phyloP scores from a whole-genome alignment of 352 stramenopile genomes.

The Phytophthora citricola region DNA sequence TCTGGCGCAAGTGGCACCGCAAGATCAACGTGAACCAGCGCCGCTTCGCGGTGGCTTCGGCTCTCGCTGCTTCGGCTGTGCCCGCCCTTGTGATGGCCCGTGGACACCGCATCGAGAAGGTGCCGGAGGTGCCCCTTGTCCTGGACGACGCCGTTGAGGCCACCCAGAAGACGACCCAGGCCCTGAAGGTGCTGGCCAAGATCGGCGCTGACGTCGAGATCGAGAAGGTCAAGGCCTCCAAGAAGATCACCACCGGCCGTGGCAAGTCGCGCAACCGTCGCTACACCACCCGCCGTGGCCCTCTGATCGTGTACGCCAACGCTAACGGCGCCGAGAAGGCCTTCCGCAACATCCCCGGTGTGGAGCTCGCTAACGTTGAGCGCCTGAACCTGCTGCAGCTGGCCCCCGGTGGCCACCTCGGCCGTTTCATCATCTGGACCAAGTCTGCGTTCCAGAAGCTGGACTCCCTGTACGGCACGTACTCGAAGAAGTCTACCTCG shows the following conservation, averaged over 20 bases:
- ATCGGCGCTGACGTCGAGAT: constrained; percentile 96
- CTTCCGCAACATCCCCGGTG: constrained; percentile 98
- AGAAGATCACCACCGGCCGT: constrained; percentile 97
- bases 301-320: constrained; percentile 97
- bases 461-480: constrained; percentile 96
- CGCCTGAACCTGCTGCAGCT: constrained; percentile 98
- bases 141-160: constrained; percentile 93
- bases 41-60: constrained; percentile 97
- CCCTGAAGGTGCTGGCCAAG: constrained; percentile 94
- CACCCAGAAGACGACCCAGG: constrained; percentile 96
- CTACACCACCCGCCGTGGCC: constrained; percentile 95
- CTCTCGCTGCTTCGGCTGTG: constrained; percentile 96
- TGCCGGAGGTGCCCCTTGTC: constrained; percentile 98
- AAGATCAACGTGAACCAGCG: constrained; percentile 99
- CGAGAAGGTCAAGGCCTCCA: constrained; percentile 98
- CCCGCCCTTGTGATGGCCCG: constrained; percentile 98
- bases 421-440: constrained; percentile 99
- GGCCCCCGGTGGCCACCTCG: constrained; percentile 98
- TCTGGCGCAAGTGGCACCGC: constrained; percentile 99
- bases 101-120: constrained; percentile 97
- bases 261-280: constrained; percentile 99
- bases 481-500: constrained; percentile 87
- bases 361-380: constrained; percentile 98
- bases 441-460: constrained; percentile 97
- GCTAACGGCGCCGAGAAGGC: constrained; percentile 94